Evolutionary conservation across 352 stramenopile genomes (phyloP).

Genomic region (Blastocystis sp.): DNA sequence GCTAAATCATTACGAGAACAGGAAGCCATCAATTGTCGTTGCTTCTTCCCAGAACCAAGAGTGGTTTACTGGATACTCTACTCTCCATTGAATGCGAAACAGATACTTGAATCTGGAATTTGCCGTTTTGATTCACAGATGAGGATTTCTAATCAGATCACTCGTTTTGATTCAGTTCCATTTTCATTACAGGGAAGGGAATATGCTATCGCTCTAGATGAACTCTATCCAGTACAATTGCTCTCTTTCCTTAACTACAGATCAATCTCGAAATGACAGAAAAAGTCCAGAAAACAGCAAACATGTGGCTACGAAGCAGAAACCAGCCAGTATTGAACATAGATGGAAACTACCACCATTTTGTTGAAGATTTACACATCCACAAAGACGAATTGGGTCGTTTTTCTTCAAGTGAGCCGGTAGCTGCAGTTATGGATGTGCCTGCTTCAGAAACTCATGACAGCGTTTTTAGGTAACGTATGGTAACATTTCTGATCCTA

Average conservation of each 20-base stretch:
- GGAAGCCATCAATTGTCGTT: not conserved
- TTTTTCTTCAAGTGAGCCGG: not conserved
- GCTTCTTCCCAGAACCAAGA: not conserved
- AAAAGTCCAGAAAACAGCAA: not conserved
- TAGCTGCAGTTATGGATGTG: not conserved
- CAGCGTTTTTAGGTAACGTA: not conserved
- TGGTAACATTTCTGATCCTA: not conserved
- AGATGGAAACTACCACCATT: not conserved
- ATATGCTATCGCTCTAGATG: not conserved
- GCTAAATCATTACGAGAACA: not conserved
- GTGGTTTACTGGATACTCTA: not conserved
- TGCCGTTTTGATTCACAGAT: not conserved
- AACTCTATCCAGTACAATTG: not conserved
- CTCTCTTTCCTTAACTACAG: not conserved
- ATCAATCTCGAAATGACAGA: not conserved
- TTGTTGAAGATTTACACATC: not conserved
- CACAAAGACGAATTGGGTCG: not conserved
- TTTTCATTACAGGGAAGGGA: not conserved
- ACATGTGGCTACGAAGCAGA: not conserved
- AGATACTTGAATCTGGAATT: not conserved
- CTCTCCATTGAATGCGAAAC: not conserved
- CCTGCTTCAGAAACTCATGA: not conserved
- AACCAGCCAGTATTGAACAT: not conserved
- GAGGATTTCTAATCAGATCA: not conserved
- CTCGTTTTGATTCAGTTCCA: not conserved